Base-by-base conservation (phyloP, 768 basidiomycete species). In the Rubroboletus pulcherrimus region DNA sequence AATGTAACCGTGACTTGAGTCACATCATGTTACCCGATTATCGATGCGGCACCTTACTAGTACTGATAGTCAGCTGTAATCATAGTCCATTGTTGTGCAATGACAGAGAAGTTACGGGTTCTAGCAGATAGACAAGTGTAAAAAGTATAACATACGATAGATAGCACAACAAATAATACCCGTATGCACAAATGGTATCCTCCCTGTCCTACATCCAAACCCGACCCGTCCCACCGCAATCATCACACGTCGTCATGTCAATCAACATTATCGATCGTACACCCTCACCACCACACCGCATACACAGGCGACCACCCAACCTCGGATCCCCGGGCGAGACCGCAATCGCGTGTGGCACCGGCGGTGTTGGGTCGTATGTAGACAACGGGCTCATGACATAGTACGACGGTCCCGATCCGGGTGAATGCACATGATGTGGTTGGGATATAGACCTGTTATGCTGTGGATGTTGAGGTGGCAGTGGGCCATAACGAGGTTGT, bases 201-300 rank as follows among this genome's bases (percentile, higher is more conserved):
- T 24, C 19, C 10, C 15, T 5, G 24, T 45, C 52, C 51, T 49
- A 74, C 39, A 24, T 57, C 69, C 75, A 82, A 38, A 79, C 66
- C 65, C 89, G 76, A 31, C 89, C 89, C 17, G 85, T 62, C 8
- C 91, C 90, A 11, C 74, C 71, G 72, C 91, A 92, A 5, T 73
- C 70, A 2, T 68, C 68, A 69, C 90, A 92, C 37, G 67, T 72
- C 47, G 72, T 66, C 58, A 73, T 65, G 54, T 86, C 83, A 45
- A 89, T 76, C 5, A 88, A 58, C 43, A 88, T 69, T 49, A 84
- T 72, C 26, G 74, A 74, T 34, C 79, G 65, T 35, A 61, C 71
- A 4, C 88, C 89, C 21, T 70, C 66, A 3, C 91, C 91, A 34
- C 74, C 71, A 64, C 90, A 92, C 24, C 77, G 72, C 81, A 78